Evolutionary conservation across 768 basidiomycete genomes (phyloP), one percentile per base, ranked within the genome.

Genomic region (Lactarius quietus): DNA sequence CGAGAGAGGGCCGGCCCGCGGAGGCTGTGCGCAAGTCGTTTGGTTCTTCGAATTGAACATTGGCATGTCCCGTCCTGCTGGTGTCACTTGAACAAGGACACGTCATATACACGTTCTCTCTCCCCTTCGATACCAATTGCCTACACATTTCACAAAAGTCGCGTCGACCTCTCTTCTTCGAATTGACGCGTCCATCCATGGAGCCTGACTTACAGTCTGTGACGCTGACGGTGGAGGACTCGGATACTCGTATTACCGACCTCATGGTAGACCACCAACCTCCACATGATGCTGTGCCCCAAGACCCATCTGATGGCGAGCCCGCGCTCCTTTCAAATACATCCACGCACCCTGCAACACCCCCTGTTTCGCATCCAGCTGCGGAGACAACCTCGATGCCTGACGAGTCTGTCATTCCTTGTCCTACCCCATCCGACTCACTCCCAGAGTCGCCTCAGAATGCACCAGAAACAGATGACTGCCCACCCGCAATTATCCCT

Each of bases 221-320:
- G 38, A 35, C 51, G 51, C 63, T 57, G 17, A 39, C 23, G 29
- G 1, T 41, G 33, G n/a, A 51, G 48, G 48, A 51, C 48, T 26
- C 45, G 12, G 48, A 35, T 9, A 31, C 28, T 51, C 56, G 14
- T 33, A 23, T 41, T 4, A 12, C 12, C 18, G 48, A 36, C 57
- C 45, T 52, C 63, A 20, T 64, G 62, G 38, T 23, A 29, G 39
- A 58, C 57, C 31, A 26, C 29, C 23, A 56, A 10, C 48, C 28
- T 5, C 48, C 56, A 28, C 28, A 26, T 56, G 33, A 52, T 52
- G 48, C 48, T 51, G 28, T 41, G 45, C 20, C 20, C 36, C 57
- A 57, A 23, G 15, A 9, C 6, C 18, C 17, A 28, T 53, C 63
- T 20, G 57, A 53, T 39, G n/a, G n/a, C 15, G n/a, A 41, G 20